These are phyloP conservation scores for Penicillium soppii DNA, from an alignment of 495 filamentous ascomycete genomes.

Conservation along the genomic window DNA sequence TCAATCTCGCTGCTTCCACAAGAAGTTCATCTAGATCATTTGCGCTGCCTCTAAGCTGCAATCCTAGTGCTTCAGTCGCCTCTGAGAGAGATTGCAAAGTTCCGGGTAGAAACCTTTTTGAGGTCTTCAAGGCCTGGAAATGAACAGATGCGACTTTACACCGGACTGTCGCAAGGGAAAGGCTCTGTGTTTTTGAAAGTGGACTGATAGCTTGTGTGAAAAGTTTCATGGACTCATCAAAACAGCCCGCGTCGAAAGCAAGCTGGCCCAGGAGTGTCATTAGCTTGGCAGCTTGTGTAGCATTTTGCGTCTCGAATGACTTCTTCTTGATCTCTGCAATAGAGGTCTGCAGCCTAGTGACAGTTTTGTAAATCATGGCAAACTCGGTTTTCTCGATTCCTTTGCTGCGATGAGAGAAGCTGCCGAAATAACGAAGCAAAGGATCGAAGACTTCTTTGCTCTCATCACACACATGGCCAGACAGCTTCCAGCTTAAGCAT, in stretches of 20 bases:
- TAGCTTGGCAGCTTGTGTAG: slow-evolving; percentile 31
- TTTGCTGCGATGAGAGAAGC: slow-evolving; percentile 56
- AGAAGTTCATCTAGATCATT: slow-evolving; percentile 70
- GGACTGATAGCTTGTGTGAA: slow-evolving; percentile 34
- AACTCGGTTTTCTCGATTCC: slow-evolving; percentile 43
- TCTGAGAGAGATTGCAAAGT: slow-evolving; percentile 30
- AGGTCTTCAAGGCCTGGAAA: slow-evolving; percentile 35
- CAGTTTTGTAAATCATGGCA: slow-evolving; percentile 31
- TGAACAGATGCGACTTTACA: slow-evolving; percentile 45
- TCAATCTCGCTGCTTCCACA: slow-evolving; percentile 58
- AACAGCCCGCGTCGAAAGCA: slow-evolving; percentile 44
- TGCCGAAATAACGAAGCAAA: slow-evolving; percentile 61
- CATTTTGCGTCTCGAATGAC: slow-evolving; percentile 21
- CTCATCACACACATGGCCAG: slow-evolving; percentile 65
- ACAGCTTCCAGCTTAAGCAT: slow-evolving; percentile 67
- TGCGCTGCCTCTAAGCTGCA: slow-evolving; percentile 61
- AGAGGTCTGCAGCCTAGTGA: slow-evolving; percentile 40
- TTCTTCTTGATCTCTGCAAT: slow-evolving; percentile 31
- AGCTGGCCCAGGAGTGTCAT: slow-evolving; percentile 41
- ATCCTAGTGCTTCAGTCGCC: slow-evolving; percentile 49
- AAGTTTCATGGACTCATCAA: slow-evolving; percentile 43
- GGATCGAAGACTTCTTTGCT: slow-evolving; percentile 70
- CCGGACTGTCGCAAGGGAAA: slow-evolving; percentile 37
- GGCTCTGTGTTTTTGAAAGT: slow-evolving; percentile 32
- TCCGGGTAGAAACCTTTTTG: slow-evolving; percentile 17